Conservation (phyloP, 2,329 filamentous ascomycete genomes). For the Nothopassalora personata region DNA sequence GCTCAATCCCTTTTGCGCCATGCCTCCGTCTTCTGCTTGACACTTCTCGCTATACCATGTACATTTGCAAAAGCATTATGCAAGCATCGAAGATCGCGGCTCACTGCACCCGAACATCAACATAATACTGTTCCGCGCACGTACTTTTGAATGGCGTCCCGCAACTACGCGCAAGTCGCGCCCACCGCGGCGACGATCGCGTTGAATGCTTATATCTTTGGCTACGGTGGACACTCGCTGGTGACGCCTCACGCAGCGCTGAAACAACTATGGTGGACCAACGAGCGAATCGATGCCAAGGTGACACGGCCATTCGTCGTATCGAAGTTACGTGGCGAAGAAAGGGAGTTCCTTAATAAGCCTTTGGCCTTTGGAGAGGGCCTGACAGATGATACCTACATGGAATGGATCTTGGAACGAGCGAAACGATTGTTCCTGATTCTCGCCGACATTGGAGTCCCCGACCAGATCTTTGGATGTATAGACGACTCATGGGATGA, state of each 20-base stretch:
- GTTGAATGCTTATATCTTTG: constrained; percentile 47
- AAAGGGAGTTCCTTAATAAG: constrained; percentile 57
- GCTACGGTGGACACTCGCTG: constrained; percentile 46
- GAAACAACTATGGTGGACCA: constrained; percentile 64
- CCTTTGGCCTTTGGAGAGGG: constrained; percentile 64
- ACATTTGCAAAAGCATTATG: constrained; percentile 7
- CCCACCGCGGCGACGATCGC: constrained; percentile 37
- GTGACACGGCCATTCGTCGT: constrained; percentile 64
- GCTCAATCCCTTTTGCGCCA: neutral
- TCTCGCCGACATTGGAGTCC: constrained; percentile 62
- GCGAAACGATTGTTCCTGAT: constrained; percentile 67
- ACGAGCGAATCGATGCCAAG: constrained; percentile 61
- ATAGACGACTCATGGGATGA: constrained; percentile 76
- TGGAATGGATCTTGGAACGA: constrained; percentile 69
- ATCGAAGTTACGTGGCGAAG: constrained; percentile 58
- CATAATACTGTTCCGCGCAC: neutral
- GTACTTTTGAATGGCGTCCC: constrained; percentile 28
- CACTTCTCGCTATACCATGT: constrained; percentile 5
- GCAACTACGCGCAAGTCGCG: constrained; percentile 32
- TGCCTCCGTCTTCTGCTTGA: neutral
- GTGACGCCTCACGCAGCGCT: constrained; percentile 46
- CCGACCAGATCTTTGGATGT: constrained; percentile 68
- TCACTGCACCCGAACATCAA: neutral
- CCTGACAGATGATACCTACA: constrained; percentile 67
- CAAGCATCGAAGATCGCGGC: neutral